phyloP scores from a whole-genome alignment of 306 rosid species.

The Cyamopsis tetragonoloba region DNA sequence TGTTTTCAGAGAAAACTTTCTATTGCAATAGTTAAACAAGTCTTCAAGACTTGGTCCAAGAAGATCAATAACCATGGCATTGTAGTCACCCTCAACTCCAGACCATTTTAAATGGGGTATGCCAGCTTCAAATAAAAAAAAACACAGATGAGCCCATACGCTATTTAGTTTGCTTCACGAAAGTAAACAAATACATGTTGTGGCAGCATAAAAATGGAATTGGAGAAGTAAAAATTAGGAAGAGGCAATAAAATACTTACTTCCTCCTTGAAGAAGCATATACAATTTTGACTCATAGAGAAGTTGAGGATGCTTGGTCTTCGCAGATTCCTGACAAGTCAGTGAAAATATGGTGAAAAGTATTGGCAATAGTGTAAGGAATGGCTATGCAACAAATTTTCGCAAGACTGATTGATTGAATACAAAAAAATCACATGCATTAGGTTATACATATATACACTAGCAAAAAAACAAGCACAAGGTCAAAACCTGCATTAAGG shows the following conservation, averaged over 20 bases:
- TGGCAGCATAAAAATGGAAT: neutral
- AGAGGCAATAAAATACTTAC: conserved; percentile 42
- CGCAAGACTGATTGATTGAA: too few species aligned
- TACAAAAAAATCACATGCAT: too few species aligned
- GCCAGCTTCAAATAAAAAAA: conserved; percentile 53
- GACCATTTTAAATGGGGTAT: conserved; percentile 89
- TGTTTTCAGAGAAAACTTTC: too few species aligned
- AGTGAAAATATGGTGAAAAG: conserved; percentile 11
- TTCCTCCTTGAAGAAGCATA: conserved; percentile 94
- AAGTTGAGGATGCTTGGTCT: conserved; percentile 91
- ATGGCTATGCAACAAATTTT: too few species aligned
- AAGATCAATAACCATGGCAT: conserved; percentile 86
- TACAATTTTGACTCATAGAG: conserved; percentile 89
- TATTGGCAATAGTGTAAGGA: too few species aligned
- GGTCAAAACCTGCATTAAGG: neutral
- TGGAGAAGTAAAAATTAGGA: neutral
- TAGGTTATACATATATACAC: too few species aligned
- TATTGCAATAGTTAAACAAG: conserved; percentile 75
- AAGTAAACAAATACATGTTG: neutral
- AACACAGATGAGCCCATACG: conserved; percentile 10
- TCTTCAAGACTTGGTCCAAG: conserved; percentile 94
- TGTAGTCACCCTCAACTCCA: conserved; percentile 90
- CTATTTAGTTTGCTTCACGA: neutral
- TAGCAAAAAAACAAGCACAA: too few species aligned
- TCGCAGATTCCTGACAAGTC: conserved; percentile 68